Base-by-base conservation (phyloP, 176 grass and related monocot genomes). In the Phyllostachys edulis region DNA sequence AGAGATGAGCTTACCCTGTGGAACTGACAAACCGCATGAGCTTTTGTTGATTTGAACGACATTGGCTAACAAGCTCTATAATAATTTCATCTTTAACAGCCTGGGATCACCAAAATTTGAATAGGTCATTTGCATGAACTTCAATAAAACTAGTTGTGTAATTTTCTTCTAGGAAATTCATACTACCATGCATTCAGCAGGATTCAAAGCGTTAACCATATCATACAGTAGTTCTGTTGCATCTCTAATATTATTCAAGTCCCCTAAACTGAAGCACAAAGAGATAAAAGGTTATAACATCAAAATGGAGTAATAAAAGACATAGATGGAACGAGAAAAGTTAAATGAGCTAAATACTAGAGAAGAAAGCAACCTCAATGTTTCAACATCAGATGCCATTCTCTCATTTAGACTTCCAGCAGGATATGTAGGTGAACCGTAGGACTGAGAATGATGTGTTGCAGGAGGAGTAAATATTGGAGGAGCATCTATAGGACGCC, bases 401-500 rank as follows among this genome's bases (percentile, higher is more conserved):
- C 82, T 84, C 76, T 89, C 93, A 67, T 90, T 91, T 26, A 80
- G 77, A 79, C 69, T 85, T 80, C 77, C 85, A 89, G 83, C 57
- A 79, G 80, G 64, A 87, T 83, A 85, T 67, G 81, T 88, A 29
- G 91, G 87, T 40, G 88, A 86, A 82, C 79, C 64, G 59, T 94
- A 96, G 8, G 71, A 49, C 68, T 84, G 84, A 76, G 69, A 69
- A 34, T 72, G 78, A 73, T 74, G 90, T 77, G 82, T 61, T 47
- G 78, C 81, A 29, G 91, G 94, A 89, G 92, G 88, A 73, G 90
- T 93, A 92, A 96, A 94, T 94, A 95, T 94, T 73, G 94, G 93
- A 72, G 97, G 90, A 66, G 91, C 77, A 29, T 96, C 88, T 46
- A 75, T 57, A 69, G 91, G 78, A 49, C 97, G 89, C 0, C 63